phyloP scores from a whole-genome alignment of 257 asterid species.

The Solanum commersonii region DNA sequence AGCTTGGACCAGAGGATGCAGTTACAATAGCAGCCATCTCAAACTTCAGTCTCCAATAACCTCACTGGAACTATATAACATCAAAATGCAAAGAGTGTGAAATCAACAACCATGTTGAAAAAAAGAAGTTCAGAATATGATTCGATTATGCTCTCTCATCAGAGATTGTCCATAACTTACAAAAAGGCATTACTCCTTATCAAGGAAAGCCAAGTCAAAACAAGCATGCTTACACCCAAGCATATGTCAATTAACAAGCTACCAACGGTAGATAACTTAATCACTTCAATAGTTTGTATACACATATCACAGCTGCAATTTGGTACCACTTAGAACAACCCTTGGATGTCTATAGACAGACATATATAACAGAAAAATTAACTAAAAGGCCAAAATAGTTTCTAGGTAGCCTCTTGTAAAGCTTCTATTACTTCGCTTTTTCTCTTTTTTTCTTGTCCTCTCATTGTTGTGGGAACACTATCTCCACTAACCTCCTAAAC shows the following conservation, averaged over 20 bases:
- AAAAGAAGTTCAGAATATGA: neutral
- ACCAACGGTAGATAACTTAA: neutral
- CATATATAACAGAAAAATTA: neutral
- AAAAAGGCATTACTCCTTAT: neutral
- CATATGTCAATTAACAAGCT: neutral
- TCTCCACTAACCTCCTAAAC: neutral
- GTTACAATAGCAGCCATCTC: conserved; percentile 60
- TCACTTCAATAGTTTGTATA: neutral
- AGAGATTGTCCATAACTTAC: neutral
- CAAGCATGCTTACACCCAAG: neutral
- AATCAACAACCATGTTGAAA: neutral
- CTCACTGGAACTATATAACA: neutral
- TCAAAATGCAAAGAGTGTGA: neutral
- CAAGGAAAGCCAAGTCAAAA: neutral
- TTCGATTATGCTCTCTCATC: neutral
- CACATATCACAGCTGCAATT: neutral
- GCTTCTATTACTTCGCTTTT: neutral
- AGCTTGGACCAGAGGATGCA: conserved; percentile 40
- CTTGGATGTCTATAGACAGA: neutral
- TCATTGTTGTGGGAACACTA: neutral
- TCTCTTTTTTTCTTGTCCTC: neutral
- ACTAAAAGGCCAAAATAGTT: neutral
- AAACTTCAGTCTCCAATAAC: conserved; percentile 4
- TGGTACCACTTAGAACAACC: neutral
- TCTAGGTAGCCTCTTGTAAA: neutral